Percentiles rank a stretch among this genome's conserved stretches.
Conservation (phyloP, 805 yeast species). For the Peterozyma xylosa region DNA sequence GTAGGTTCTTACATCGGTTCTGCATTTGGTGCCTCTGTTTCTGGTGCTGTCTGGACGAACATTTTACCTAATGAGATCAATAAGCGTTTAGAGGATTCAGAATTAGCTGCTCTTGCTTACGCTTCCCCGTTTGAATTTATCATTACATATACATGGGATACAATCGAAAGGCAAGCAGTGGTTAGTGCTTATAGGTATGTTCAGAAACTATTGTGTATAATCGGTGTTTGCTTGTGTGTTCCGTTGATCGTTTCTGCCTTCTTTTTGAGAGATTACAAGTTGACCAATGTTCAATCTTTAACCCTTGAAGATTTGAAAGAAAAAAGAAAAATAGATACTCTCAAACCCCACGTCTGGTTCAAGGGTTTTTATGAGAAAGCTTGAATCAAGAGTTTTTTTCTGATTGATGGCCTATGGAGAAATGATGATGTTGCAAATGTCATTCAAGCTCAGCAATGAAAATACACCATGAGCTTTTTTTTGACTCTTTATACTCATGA, state of each 20-base stretch:
- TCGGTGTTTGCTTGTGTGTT: conserved; percentile 47
- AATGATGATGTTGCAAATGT: too few species aligned
- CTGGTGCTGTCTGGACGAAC: conserved; percentile 71
- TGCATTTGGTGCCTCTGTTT: conserved; percentile 54
- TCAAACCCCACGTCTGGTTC: too few species aligned
- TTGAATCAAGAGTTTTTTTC: too few species aligned
- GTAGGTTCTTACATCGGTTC: conserved; percentile 56
- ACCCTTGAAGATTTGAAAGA: too few species aligned
- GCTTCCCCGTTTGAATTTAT: conserved; percentile 48
- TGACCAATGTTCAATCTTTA: conserved; percentile 16
- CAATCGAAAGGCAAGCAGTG: conserved; percentile 51
- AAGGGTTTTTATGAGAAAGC: too few species aligned
- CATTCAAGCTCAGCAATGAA: too few species aligned
- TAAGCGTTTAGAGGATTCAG: conserved; percentile 24
- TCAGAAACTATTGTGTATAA: conserved; percentile 50
- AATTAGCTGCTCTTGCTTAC: conserved; percentile 40
- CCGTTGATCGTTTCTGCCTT: conserved; percentile 41
- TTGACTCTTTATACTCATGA: too few species aligned
- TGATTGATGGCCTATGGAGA: too few species aligned
- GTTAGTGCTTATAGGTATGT: conserved; percentile 51
- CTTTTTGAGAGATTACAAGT: conserved; percentile 44
- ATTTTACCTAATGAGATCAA: conserved; percentile 37
- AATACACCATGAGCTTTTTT: too few species aligned
- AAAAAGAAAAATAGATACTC: too few species aligned
- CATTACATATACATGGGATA: conserved; percentile 46